Evolutionary conservation across 352 stramenopile species (phyloP), one percentile per base, ranked within the genome.

Genomic region (Phytophthora pluvialis): DNA sequence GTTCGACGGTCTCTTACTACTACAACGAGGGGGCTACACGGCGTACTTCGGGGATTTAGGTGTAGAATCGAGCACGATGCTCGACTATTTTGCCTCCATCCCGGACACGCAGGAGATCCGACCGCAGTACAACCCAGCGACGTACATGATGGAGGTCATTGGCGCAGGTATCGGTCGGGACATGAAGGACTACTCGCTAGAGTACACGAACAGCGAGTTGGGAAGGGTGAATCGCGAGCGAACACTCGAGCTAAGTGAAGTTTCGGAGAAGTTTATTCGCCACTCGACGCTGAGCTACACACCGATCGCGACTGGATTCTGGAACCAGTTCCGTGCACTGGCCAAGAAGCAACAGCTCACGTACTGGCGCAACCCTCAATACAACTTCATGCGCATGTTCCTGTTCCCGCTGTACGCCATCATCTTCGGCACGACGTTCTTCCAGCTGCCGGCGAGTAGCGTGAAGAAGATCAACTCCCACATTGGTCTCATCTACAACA

Each of bases 21-120:
- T 98, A 0, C 88, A 95, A 47, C 70, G 68, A 38, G 80, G 78
- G 16, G 81, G 78, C 0, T 78, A 64, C 47, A 80, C 70, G 9
- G 81, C 94, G 1, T 98, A 92, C 67, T 97, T 97, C 62, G 91
- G 93, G 36, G 81, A 95, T 13, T 65, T 98, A n/a, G 93, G 90
- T 13, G 57, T 89, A 2, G 75, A 95, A 13, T 86, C 73, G 8
- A 60, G 59, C 13, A 88, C 89, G 44, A 74, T 98, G 52, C 83
- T 98, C 18, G 56, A 89, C 26, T 98, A 97, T 63, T 89, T 98
- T 39, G 76, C 93, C 31, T 69, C 58, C 2, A 82, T 94, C 36
- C 95, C 89, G 13, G 73, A 71, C 11, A 85, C 81, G 13, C 75
- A 73, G 25, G 55, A 79, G 36, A 93, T 97, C 46, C 69, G 61